Conservation (phyloP, 306 rosid genomes). For the Begonia masoniana region DNA sequence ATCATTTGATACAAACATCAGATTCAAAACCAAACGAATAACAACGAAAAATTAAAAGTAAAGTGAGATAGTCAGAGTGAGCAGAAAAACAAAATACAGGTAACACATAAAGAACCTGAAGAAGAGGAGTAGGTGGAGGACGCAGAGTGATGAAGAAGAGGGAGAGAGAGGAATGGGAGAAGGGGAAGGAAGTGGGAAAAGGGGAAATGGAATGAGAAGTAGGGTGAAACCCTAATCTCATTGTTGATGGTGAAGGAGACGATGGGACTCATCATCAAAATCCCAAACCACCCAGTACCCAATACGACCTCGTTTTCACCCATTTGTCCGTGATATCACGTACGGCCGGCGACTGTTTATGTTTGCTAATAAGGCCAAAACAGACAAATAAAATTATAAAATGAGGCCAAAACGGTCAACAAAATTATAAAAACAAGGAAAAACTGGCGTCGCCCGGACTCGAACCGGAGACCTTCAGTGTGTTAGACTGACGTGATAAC, state of each 20-base stretch:
- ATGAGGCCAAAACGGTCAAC: too few relatives aligned
- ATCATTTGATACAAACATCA: too few relatives aligned
- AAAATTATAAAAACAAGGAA: not conserved
- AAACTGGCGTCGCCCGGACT: conserved; percentile 15
- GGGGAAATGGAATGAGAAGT: not conserved
- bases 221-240: not conserved
- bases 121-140: not conserved
- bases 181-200: not conserved
- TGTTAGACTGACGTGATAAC: conserved; percentile 99
- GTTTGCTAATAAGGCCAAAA: too few relatives aligned
- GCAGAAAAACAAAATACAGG: too few relatives aligned
- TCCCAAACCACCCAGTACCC: not conserved
- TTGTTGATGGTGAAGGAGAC: not conserved
- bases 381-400: too few relatives aligned
- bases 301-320: too few relatives aligned
- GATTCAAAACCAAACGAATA: not conserved
- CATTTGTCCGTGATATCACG: too few relatives aligned
- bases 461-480: conserved; percentile 59
- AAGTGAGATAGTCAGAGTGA: too few relatives aligned
- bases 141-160: not conserved
- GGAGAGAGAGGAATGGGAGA: not conserved
- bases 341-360: too few relatives aligned
- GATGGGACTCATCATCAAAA: not conserved
- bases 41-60: too few relatives aligned
- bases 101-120: not conserved